Evolutionary conservation across 1,284 basidiomycete genomes (phyloP).

Genomic region (Lentinula novae-zelandiae): DNA sequence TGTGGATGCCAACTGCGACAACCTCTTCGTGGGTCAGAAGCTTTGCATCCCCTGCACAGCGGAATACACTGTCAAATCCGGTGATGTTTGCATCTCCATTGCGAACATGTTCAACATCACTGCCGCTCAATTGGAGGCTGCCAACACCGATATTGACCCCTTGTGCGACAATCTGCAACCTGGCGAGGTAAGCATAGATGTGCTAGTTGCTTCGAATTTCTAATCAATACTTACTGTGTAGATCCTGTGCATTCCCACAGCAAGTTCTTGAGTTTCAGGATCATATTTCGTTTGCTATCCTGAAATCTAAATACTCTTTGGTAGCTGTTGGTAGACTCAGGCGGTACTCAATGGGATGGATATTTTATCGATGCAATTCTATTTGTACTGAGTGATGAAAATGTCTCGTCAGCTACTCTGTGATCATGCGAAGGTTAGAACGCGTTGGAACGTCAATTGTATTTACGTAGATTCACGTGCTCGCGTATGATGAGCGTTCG

Average conservation of each 20-base stretch:
- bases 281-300: too few relatives aligned
- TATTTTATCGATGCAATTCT: too few relatives aligned
- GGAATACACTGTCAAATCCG: slow-evolving; percentile 1
- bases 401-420: too few relatives aligned
- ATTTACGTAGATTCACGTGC: neutral
- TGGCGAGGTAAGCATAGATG: neutral
- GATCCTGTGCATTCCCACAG: neutral
- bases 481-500: neutral
- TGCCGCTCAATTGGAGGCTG: slow-evolving; percentile 4
- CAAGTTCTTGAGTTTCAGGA: neutral
- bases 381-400: too few relatives aligned
- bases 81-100: slow-evolving; percentile 1
- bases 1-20: neutral
- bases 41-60: neutral
- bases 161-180: neutral
- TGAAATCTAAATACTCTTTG: too few relatives aligned
- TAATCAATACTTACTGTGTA: neutral
- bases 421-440: too few relatives aligned
- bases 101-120: slow-evolving; percentile 3
- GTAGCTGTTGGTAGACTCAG: too few relatives aligned
- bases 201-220: neutral
- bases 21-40: slow-evolving; percentile 2
- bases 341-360: too few relatives aligned
- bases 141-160: slow-evolving; percentile 2
- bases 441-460: too few relatives aligned